These are phyloP conservation scores for Tolypocladium ovalisporum DNA, from an alignment of 2,329 filamentous ascomycete species.

Conservation along the genomic window DNA sequence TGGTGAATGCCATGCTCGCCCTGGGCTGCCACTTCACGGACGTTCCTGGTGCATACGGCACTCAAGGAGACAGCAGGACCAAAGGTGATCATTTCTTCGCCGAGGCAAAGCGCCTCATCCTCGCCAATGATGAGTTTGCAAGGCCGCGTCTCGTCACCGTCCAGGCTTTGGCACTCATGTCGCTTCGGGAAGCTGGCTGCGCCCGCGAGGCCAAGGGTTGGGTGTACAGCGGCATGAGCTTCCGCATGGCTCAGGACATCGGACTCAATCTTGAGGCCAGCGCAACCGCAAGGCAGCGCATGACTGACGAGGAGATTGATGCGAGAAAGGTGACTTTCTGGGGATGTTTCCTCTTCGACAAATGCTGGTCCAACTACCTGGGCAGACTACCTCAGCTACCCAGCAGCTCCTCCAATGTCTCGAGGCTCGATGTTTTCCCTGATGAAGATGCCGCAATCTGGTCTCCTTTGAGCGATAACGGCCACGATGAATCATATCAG, in stretches of 20 bases:
- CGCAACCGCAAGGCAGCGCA: constrained; percentile 46
- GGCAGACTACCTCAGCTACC: constrained; percentile 83
- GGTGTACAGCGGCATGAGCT: constrained; percentile 98
- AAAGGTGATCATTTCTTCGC: constrained; percentile 95
- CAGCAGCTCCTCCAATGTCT: constrained; percentile 67
- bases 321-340: constrained; percentile 88
- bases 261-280: constrained; percentile 79
- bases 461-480: constrained; percentile 80
- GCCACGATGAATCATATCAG: constrained; percentile 58
- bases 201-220: constrained; percentile 90
- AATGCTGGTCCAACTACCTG: constrained; percentile 97
- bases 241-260: constrained; percentile 92
- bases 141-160: constrained; percentile 81
- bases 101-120: constrained; percentile 79
- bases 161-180: constrained; percentile 91
- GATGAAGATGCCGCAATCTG: constrained; percentile 77
- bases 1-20: constrained; percentile 91
- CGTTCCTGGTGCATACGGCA: constrained; percentile 58
- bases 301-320: constrained; percentile 78
- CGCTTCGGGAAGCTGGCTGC: constrained; percentile 88
- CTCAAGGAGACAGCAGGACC: constrained; percentile 65
- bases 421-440: constrained; percentile 85
- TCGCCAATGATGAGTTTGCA: constrained; percentile 89
- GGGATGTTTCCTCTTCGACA: constrained; percentile 98
- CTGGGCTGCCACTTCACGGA: constrained; percentile 90